Conservation (phyloP, 257 asterid species). For the Primulina eburnea region DNA sequence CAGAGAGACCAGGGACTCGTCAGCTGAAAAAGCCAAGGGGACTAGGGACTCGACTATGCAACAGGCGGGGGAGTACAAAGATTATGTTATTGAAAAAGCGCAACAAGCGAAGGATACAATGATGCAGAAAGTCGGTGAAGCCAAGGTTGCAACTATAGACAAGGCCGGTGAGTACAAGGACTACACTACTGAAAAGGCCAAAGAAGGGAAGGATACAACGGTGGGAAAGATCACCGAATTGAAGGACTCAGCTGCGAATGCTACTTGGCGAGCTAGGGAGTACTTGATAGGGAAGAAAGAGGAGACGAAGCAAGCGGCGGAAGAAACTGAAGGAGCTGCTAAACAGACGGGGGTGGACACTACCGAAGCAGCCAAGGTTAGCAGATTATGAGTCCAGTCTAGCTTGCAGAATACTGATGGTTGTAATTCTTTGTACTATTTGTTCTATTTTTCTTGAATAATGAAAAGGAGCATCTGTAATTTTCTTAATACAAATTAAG, state of each 20-base stretch:
- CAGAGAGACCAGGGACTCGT: slow-evolving; percentile 19
- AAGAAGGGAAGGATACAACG: slow-evolving; percentile 51
- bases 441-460: neutral
- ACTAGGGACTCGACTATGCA: neutral
- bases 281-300: slow-evolving; percentile 68
- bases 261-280: slow-evolving; percentile 55
- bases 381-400: slow-evolving; percentile 32
- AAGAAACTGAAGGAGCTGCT: slow-evolving; percentile 34
- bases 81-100: slow-evolving; percentile 8
- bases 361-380: slow-evolving; percentile 52
- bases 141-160: slow-evolving; percentile 18
- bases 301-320: slow-evolving; percentile 38
- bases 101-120: slow-evolving; percentile 21
- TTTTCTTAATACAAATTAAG: neutral
- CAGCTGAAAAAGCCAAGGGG: slow-evolving; percentile 22
- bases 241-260: slow-evolving; percentile 57
- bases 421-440: too few relatives aligned
- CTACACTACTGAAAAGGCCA: slow-evolving; percentile 42
- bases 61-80: slow-evolving; percentile 19
- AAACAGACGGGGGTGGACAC: slow-evolving; percentile 32
- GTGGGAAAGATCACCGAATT: slow-evolving; percentile 51
- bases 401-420: neutral
- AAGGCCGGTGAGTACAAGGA: slow-evolving; percentile 38
- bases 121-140: slow-evolving; percentile 17
- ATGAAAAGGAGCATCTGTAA: too few relatives aligned